Evolutionary conservation across 192 early-diverging fungal genomes (phyloP), one percentile per base, ranked within the genome.

Genomic region (Mortierella alpina): DNA sequence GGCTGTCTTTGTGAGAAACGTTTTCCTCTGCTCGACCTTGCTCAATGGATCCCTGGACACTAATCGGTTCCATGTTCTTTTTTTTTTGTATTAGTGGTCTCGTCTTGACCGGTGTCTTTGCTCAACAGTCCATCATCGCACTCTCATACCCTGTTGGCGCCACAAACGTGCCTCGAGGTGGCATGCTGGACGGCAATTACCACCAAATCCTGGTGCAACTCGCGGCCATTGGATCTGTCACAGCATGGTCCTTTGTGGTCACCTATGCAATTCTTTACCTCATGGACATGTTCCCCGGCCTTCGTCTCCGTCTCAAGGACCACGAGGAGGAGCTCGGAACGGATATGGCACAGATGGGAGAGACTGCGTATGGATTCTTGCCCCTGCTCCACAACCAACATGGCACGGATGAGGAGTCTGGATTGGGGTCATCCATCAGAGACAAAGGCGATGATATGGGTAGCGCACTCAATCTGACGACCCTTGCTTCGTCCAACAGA

Each of bases 261-360:
- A 93, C 96, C 11, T 93, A 86, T 23, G 67, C 92, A 7, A 91
- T 97, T 66, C 82, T 95, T 55, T 77, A 83, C 11, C 67, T 90
- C 51, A 89, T 98, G 66, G 89, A 95, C 87, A 63, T 79, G 23
- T 89, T 96, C 59, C 94, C 95, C 10, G 90, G 86, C 5, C 83
- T 97, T 49, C 86, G 84, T 54, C 84, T 97, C 64, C 93, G 96
- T 56, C 83, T 95, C 42, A 83, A 93, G 64, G 91, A 93, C 56
- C 89, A 92, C 57, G 91, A 91, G 67, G 90, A 91, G 72, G 83
- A 89, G 20, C 73, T 92, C 4, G 96, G 96, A 13, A 86, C 90
- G 6, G 95, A 98, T 73, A 77, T 90, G 63, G 81, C 93, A n/a
- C 90, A 96, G 84, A 94, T 97, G 88, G 95, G 96, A 53, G 95